phyloP scores from a whole-genome alignment of 345 rosid species.

The Diplotaxis tenuifolia region DNA sequence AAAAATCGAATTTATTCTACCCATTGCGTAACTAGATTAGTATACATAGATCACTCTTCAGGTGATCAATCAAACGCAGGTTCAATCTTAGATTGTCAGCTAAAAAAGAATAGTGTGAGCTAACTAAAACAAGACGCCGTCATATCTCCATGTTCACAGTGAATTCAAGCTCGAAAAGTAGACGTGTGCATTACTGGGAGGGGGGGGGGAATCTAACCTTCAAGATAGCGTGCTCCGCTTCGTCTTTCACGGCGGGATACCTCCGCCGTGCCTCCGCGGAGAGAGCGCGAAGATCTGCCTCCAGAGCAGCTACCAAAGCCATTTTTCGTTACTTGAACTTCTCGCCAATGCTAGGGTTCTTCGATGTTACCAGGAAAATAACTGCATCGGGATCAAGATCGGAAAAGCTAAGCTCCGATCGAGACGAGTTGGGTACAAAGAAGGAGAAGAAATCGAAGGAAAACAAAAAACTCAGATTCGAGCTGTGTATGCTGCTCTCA shows the following conservation, averaged over 20 bases:
- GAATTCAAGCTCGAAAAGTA: conserved; percentile 3
- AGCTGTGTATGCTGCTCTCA: conserved; percentile 22
- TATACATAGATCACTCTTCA: not conserved
- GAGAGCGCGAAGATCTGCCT: conserved; percentile 97
- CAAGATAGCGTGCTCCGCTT: conserved; percentile 87
- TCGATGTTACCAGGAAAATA: not conserved
- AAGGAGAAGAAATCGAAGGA: not conserved
- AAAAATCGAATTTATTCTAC: not conserved
- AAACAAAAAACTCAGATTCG: conserved; percentile 18
- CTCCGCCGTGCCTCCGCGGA: conserved; percentile 96
- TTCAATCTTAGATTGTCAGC: not conserved
- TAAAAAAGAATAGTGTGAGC: not conserved
- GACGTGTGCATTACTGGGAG: not conserved
- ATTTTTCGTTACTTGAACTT: conserved; percentile 39
- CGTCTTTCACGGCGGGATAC: conserved; percentile 89
- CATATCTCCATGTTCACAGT: conserved; percentile 21
- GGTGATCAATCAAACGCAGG: not conserved
- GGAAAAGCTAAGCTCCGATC: conserved; percentile 30
- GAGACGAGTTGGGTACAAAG: conserved; percentile 6
- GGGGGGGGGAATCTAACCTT: conserved; percentile 50
- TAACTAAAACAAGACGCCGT: conserved; percentile 1
- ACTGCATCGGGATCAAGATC: conserved; percentile 41
- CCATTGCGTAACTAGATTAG: not conserved
- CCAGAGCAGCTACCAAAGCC: conserved; percentile 94
- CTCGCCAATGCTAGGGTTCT: conserved; percentile 20